Evolutionary conservation across 2,329 filamentous ascomycete species (phyloP), one percentile per base, ranked within the genome.

Genomic region (Ophiostoma fasciatum): DNA sequence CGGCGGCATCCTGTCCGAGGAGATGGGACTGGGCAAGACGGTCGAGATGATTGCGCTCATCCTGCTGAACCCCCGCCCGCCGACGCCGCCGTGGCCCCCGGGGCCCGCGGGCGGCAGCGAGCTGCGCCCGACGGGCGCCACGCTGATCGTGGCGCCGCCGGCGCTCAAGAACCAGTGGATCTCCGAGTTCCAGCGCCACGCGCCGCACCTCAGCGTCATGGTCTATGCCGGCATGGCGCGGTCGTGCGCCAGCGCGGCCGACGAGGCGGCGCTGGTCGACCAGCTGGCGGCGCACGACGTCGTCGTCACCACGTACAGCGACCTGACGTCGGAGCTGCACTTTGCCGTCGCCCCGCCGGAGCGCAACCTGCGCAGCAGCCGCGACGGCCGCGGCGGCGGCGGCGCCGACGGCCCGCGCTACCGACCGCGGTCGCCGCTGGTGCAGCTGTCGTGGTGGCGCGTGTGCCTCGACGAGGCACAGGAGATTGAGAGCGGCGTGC

Each of bases 401-500:
- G 19, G 22, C 7, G 33, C 19, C 21, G 35, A 35, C 14, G 19
- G 77, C 46, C 74, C 70, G 38, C 78, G 82, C 37, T 64, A 74
- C 41, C 67, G 76, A 20, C 66, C 68, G 3, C 76, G 66, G 35
- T 90, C 83, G 5, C 87, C 87, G 0, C 62, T 96, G 7, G 74
- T 87, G 9, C 71, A 81, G 45, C 72, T 94, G 14, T 74, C 68
- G 1, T 96, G 84, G 85, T 94, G 85, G 84, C 70, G 88, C 28
- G 72, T 93, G 2, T 76, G 74, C 36, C 63, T 81, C 1, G 77
- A 81, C 40, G 85, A 78, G 61, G 77, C 88, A 0, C 90, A 98
- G 50, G 93, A 94, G 80, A 76, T 96, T 28, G 88, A 96, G 52
- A 88, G 74, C 45, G 84, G 85, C 23, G 76, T 92, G 4, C 87